Evolutionary conservation across 1,284 basidiomycete species (phyloP).

Genomic region (Sanghuangporus baumii): DNA sequence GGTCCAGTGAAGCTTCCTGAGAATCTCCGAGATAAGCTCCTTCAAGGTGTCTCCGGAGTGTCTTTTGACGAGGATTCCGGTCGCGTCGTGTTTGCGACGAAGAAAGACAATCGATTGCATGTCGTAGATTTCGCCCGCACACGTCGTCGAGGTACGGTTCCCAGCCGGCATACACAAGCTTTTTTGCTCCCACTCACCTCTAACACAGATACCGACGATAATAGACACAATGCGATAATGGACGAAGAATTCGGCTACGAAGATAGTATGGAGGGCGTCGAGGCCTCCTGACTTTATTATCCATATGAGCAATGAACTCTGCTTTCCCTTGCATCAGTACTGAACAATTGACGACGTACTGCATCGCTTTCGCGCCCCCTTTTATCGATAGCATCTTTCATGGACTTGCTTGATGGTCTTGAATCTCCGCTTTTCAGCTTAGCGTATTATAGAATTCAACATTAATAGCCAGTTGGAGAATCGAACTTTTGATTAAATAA

Average conservation of each 20-base stretch:
- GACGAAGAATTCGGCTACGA: neutral
- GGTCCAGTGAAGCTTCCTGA: conserved; percentile 14
- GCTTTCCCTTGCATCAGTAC: too few species aligned
- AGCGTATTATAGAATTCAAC: too few species aligned
- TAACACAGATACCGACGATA: conserved; percentile 2
- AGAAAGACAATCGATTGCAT: conserved; percentile 25
- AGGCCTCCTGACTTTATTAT: neutral
- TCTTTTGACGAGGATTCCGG: conserved; percentile 42
- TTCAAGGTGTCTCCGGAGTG: conserved; percentile 26
- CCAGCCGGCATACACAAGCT: neutral
- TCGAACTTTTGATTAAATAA: neutral
- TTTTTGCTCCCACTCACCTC: neutral
- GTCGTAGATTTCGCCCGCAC: conserved; percentile 36
- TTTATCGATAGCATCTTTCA: neutral
- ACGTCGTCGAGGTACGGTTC: conserved; percentile 30
- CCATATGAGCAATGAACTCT: neutral
- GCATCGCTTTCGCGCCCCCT: neutral
- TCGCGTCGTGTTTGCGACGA: conserved; percentile 32
- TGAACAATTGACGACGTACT: too few species aligned
- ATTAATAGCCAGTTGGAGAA: too few species aligned
- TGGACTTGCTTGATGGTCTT: too few species aligned
- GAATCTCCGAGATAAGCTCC: conserved; percentile 18
- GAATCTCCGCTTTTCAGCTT: too few species aligned
- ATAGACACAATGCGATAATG: neutral
- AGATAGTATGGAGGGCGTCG: neutral